Evolutionary conservation across 2,329 filamentous ascomycete species (phyloP).

Genomic region (Cadophora sp.): DNA sequence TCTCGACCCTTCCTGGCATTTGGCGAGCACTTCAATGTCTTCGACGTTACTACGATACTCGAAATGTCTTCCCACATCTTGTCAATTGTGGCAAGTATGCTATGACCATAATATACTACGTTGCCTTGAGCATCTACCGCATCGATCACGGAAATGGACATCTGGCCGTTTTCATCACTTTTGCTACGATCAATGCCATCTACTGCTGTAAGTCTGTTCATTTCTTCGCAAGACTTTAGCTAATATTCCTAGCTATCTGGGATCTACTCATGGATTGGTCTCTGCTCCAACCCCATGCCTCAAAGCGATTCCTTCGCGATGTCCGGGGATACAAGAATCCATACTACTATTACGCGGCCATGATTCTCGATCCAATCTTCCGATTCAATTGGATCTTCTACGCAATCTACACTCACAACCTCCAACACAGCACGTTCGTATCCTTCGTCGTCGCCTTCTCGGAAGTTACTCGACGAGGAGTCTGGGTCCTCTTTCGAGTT

Average conservation of each 20-base stretch:
- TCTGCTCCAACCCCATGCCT: conserved; percentile 78
- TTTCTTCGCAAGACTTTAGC: neutral
- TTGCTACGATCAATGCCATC: conserved; percentile 80
- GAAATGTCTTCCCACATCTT: conserved; percentile 88
- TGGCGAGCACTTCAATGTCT: conserved; percentile 93
- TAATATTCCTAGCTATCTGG: conserved; percentile 70
- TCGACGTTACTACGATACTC: conserved; percentile 85
- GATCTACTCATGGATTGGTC: conserved; percentile 97
- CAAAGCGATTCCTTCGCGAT: conserved; percentile 73
- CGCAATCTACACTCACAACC: conserved; percentile 76
- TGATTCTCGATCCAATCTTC: conserved; percentile 80
- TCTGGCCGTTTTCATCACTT: conserved; percentile 78
- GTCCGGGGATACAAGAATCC: conserved; percentile 78
- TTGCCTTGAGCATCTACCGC: conserved; percentile 83
- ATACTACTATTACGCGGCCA: conserved; percentile 88
- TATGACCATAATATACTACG: conserved; percentile 81
- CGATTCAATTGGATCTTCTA: conserved; percentile 96
- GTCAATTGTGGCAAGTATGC: conserved; percentile 92
- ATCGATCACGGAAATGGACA: conserved; percentile 64
- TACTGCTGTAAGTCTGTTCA: conserved; percentile 70
- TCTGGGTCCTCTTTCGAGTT: conserved; percentile 93
- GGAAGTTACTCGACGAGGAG: conserved; percentile 83
- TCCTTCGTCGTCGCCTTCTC: conserved; percentile 81
- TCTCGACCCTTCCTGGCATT: conserved; percentile 81
- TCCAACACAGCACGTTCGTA: conserved; percentile 82